Evolutionary conservation across 2,329 filamentous ascomycete genomes (phyloP).

Genomic region (Metarhizium humberi): DNA sequence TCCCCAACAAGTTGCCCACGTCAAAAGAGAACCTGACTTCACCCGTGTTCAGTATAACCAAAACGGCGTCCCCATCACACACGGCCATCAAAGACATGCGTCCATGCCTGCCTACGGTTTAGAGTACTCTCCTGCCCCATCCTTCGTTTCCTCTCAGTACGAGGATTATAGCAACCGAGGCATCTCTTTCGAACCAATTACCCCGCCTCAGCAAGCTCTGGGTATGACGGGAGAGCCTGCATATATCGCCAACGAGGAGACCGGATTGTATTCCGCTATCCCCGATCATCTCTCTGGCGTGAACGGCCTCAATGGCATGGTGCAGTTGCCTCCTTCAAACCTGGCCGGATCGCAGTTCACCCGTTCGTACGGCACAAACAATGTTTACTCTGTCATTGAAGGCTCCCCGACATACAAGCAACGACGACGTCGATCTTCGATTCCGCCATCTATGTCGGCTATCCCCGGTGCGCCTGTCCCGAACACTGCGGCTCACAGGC

Average conservation of each 20-base stretch:
- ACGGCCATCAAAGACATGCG: conserved; percentile 82
- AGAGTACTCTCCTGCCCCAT: conserved; percentile 95
- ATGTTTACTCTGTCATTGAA: conserved; percentile 92
- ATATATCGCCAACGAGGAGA: conserved; percentile 97
- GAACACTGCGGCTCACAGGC: conserved; percentile 58
- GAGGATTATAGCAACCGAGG: conserved; percentile 97
- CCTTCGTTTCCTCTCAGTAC: conserved; percentile 96
- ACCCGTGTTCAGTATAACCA: conserved; percentile 80
- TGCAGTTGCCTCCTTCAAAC: conserved; percentile 82
- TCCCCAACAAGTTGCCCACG: conserved; percentile 53
- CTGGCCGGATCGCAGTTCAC: conserved; percentile 72
- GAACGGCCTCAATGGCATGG: conserved; percentile 74
- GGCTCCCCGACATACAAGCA: conserved; percentile 99
- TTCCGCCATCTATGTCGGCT: conserved; percentile 66
- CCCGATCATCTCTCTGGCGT: conserved; percentile 71
- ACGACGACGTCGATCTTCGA: conserved; percentile 83
- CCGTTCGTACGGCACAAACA: conserved; percentile 61
- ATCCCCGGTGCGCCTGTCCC: conserved; percentile 59
- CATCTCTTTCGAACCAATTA: conserved; percentile 93
- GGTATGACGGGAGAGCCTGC: conserved; percentile 79
- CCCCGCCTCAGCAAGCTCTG: conserved; percentile 83
- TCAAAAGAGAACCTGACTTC: conserved; percentile 87
- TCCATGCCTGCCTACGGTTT: conserved; percentile 96
- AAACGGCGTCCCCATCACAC: conserved; percentile 75
- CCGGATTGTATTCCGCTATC: conserved; percentile 88